Base-by-base conservation (phyloP, 768 basidiomycete species). In the Boletus reticuloceps region DNA sequence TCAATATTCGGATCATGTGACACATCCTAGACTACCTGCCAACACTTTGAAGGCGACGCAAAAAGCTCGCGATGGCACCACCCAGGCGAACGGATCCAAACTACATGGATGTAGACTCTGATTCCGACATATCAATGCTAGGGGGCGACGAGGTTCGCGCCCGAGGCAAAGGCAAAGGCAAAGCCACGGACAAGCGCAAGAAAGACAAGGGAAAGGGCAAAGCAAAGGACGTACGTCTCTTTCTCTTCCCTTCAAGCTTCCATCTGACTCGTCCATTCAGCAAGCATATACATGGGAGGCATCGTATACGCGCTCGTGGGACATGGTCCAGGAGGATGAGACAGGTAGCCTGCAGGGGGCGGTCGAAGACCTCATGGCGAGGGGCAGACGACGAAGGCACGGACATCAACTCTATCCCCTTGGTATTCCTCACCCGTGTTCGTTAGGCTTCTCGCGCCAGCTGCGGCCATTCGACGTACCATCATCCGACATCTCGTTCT, bases 281-380 rank as follows among this genome's bases (percentile, higher is more conserved):
- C 85, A 88, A 82, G 81, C 86, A 5, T 95, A 96, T 62, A 90
- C 94, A 31, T 99, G 96, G 96, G 96, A 98, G 68, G 96, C 92
- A 1, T 88, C 89, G 4, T 98, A 94, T 68, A 85, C 89, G 34
- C 86, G 94, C 38, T 91, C 92, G 45, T 99, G 97, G 97, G 97
- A 98, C 63, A 90, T 89, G 1, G 94, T 98, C 0, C 91, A 95
- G 68, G 96, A 98, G 70, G 97, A 98, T 69, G 96, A 94, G 65
- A 82, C 80, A 0, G 97, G 97, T 1, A 95, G 91, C 67, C 70
- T 99, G 58, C 91, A 95, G 55, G 82, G 86, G 1, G 89, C 94
- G 3, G 94, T 99, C 7, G 86, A 94, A 62, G 91, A 92, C 60
- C 79, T 91, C 64, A 82, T 98, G 74, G 91, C 95, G 10, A 78